Percentiles rank a stretch among this genome's conserved stretches.
Conservation (phyloP, 2,329 filamentous ascomycete species). For the Hypomyces rosellus region DNA sequence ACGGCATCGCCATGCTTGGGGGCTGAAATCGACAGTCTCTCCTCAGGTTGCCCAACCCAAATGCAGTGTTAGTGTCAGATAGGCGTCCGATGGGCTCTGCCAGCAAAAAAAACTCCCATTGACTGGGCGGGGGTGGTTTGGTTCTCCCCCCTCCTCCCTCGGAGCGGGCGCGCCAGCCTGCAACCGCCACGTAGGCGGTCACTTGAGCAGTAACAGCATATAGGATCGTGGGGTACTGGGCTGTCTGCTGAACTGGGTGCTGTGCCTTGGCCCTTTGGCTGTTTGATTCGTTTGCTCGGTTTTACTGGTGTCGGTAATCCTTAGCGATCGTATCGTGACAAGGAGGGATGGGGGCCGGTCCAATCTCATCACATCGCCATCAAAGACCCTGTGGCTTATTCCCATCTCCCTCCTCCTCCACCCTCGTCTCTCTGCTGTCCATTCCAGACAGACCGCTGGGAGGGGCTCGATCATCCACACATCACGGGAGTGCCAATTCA, state of each 20-base stretch:
- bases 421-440: not conserved
- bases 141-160: too few relatives aligned
- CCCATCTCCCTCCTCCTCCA: not conserved
- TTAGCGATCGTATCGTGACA: too few relatives aligned
- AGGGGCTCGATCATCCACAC: not conserved
- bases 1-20: conserved; percentile 4
- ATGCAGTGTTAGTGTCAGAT: not conserved
- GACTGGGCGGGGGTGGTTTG: conserved; percentile 4
- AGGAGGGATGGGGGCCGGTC: too few relatives aligned
- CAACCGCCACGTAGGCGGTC: conserved; percentile 15
- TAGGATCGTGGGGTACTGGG: conserved; percentile 2
- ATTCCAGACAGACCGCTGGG: not conserved
- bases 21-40: conserved; percentile 2
- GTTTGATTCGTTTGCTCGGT: too few relatives aligned
- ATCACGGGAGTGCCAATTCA: conserved; percentile 7
- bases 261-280: too few relatives aligned
- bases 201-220: conserved; percentile 11
- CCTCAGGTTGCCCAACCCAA: not conserved
- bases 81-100: not conserved
- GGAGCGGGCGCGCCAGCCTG: conserved; percentile 11
- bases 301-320: too few relatives aligned
- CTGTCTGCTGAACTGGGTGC: too few relatives aligned
- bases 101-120: not conserved
- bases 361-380: not conserved
- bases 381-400: not conserved